Percentiles rank a stretch among this genome's conserved stretches.
These are phyloP conservation scores for Botrytis squamosa DNA, from an alignment of 2,329 filamentous ascomycete genomes.

Conservation along the genomic window DNA sequence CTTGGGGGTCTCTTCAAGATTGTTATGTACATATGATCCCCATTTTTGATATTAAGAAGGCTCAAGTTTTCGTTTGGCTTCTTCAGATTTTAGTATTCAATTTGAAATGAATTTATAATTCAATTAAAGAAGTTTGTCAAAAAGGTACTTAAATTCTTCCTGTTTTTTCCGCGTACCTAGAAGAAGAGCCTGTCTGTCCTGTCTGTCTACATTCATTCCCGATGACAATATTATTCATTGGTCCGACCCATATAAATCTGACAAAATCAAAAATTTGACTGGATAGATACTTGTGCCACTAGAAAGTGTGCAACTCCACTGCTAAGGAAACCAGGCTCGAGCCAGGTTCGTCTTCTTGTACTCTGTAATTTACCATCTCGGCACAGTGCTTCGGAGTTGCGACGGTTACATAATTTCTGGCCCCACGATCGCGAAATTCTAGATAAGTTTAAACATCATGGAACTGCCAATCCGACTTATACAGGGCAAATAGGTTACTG, in stretches of 20 bases:
- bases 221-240: neutral
- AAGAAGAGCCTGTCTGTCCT: too few relatives aligned
- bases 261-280: neutral
- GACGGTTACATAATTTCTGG: neutral
- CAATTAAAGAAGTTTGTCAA: too few relatives aligned
- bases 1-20: too few relatives aligned
- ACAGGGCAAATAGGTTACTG: neutral
- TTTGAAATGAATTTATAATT: too few relatives aligned
- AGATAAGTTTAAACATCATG: neutral
- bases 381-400: neutral
- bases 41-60: rapidly evolving
- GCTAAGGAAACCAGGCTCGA: neutral
- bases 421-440: neutral
- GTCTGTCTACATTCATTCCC: neutral
- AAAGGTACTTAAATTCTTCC: too few relatives aligned
- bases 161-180: too few relatives aligned
- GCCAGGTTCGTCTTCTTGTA: neutral
- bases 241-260: neutral
- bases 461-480: neutral
- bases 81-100: too few relatives aligned
- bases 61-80: too few relatives aligned
- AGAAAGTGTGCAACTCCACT: neutral
- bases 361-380: neutral
- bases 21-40: too few relatives aligned
- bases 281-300: neutral